Evolutionary conservation across 768 basidiomycete genomes (phyloP), one percentile per base, ranked within the genome.

Genomic region (Scleroderma citrinum): DNA sequence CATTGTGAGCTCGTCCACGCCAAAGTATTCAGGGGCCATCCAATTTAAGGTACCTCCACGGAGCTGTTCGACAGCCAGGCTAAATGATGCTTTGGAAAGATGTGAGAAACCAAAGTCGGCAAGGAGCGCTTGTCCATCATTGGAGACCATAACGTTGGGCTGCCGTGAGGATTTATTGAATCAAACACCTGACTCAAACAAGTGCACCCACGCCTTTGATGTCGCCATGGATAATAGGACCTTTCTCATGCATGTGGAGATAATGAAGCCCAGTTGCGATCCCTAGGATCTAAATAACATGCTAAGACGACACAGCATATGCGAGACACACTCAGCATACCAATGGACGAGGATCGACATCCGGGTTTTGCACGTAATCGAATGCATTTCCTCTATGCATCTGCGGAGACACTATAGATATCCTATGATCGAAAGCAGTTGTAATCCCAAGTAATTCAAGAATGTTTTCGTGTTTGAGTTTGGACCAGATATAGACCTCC

Each of bases 361-460:
- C n/a, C 5, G 34, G 5, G 34, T 35, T n/a, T 38, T 56, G 49
- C 37, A 59, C 13, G 35, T 56, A 59, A 23, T 46, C 7, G 7
- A 29, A 50, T 19, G 56, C 34, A 38, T 36, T 51, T 5, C 52
- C 56, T 21, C 52, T 45, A 1, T 47, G 52, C 34, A 52, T 35
- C 53, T 49, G 50, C 2, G 57, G 57, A 31, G 46, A 61, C 14
- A 61, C 48, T 52, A 57, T 57, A 12, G 60, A 59, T 26, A 47
- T 36, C 20, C 43, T 52, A 7, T 51, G 54, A 20, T 58, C 58
- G 49, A 51, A 59, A 40, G 52, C 58, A 21, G 47, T 53, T 20
- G 53, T 40, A 3, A 51, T 40, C 11, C 60, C 56, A 34, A 39
- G 51, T 21, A 59, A 50, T 8, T 51, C 49, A 2, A 61, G 30